Base-by-base conservation (phyloP, 257 asterid genomes). In the Buddleja alternifolia region DNA sequence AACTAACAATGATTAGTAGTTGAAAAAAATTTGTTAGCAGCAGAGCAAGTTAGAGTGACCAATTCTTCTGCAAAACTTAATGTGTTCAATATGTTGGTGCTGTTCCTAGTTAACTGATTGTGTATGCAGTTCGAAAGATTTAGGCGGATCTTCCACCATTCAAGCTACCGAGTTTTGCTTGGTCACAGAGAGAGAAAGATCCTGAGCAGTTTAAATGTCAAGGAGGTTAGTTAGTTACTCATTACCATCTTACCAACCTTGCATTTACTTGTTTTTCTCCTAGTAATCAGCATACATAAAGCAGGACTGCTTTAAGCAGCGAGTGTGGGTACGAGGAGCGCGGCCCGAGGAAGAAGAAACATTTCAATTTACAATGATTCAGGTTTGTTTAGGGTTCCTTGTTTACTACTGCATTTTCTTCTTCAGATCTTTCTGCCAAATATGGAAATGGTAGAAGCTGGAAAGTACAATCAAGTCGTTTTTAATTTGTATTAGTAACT, bases 341-440 rank as follows among this genome's bases (percentile, higher is more conserved):
- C 86, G 98, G 15, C 98, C 97, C 0, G 97, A 93, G 69, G 97
- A 93, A 72, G 98, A 90, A 79, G 97, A 88, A 78, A 69, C 67
- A 66, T 90, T 90, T 72, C 94, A 90, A 65, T 82, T 90, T 55
- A 86, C 97, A 12, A 86, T 90, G 98, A 70, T 80, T 82, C 98
- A 90, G 96, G 96, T 89, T 24, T 56, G 62, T 64, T 40, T 56
- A 51, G 19, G 61, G 46, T 42, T 68, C 63, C 72, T 73, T 53
- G 55, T 20, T 61, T 46, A 50, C 36, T 44, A 42, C 12, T 47
- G 3, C 21, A 14, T 45, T 44, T 36, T 60, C 23, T 40, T 60
- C 19, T 14, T 40, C 79, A 52, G 50, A 36, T 42, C 29, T 68
- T 46, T 58, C 73, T 62, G 15, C 55, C 9, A 36, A 42, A 44